Percentiles rank a stretch among this genome's conserved stretches.
phyloP scores from a whole-genome alignment of 2,329 filamentous ascomycete genomes.

The Trichophyton mentagrophytes region DNA sequence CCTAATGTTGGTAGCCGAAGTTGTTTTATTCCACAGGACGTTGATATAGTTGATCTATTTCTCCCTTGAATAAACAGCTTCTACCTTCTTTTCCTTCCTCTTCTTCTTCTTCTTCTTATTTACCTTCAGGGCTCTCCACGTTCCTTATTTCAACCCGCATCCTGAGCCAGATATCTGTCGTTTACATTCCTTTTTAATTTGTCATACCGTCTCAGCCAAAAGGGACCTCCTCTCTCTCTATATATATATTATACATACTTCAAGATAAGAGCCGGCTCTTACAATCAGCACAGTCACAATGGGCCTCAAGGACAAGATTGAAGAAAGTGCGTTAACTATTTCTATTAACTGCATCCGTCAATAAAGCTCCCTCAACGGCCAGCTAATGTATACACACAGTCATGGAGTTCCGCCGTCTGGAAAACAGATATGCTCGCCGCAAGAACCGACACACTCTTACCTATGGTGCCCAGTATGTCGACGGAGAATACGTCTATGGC shows the following conservation, averaged over 20 bases:
- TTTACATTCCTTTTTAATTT: background rate
- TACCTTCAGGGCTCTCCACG: background rate
- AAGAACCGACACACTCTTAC: slow-evolving; percentile 82
- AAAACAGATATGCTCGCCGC: slow-evolving; percentile 86
- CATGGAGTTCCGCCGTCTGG: slow-evolving; percentile 83
- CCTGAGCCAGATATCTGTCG: background rate
- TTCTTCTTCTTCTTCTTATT: too few relatives aligned
- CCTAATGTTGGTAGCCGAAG: background rate
- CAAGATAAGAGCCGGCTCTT: background rate
- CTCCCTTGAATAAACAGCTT: background rate
- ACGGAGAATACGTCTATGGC: slow-evolving; percentile 84
- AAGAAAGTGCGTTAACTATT: slow-evolving; percentile 33
- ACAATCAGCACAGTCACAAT: slow-evolving; percentile 19
- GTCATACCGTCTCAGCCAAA: background rate
- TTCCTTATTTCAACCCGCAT: background rate
- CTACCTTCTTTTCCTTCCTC: background rate
- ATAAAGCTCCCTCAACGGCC: slow-evolving; percentile 21
- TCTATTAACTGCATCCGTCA: background rate
- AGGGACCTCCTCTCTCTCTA: background rate
- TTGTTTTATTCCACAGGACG: background rate
- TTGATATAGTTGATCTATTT: slow-evolving; percentile 1
- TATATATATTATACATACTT: background rate
- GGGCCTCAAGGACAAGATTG: slow-evolving; percentile 40
- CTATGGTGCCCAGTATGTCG: slow-evolving; percentile 80
- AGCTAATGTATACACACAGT: slow-evolving; percentile 30